A percentile compares a stretch with the other conserved stretches of the same genome.
phyloP scores from a whole-genome alignment of 768 basidiomycete species.

The Naganishia kalamii region DNA sequence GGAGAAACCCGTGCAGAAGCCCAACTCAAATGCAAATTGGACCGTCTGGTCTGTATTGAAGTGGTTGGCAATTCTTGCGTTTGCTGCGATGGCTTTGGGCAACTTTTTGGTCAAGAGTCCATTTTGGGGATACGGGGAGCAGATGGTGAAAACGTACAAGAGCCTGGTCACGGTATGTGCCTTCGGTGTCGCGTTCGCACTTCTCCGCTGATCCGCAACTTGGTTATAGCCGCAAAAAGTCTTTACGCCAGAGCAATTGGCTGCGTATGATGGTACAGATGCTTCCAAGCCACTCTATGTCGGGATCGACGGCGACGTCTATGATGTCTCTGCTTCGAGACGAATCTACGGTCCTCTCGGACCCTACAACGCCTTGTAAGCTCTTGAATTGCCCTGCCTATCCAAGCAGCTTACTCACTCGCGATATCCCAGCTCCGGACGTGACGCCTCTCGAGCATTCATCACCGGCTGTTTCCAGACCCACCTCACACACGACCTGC shows the following conservation, averaged over 20 bases:
- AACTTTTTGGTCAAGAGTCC: slow-evolving; percentile 83
- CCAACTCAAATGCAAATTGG: slow-evolving; percentile 50
- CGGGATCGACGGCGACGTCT: slow-evolving; percentile 87
- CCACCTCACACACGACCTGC: slow-evolving; percentile 83
- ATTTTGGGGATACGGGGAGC: slow-evolving; percentile 71
- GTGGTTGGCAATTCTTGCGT: slow-evolving; percentile 55
- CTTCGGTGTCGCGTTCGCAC: not conserved
- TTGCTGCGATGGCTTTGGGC: slow-evolving; percentile 48
- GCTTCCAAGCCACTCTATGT: slow-evolving; percentile 68
- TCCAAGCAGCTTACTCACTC: not conserved
- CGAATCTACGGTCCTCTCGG: slow-evolving; percentile 83
- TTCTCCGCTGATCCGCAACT: not conserved
- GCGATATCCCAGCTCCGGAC: slow-evolving; percentile 54
- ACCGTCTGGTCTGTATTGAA: slow-evolving; percentile 54
- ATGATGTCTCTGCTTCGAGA: slow-evolving; percentile 73
- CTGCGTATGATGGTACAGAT: slow-evolving; percentile 65
- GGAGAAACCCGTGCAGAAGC: slow-evolving; percentile 62
- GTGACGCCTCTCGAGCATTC: slow-evolving; percentile 85
- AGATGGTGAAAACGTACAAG: slow-evolving; percentile 54
- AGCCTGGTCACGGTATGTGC: slow-evolving; percentile 7
- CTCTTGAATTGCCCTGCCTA: not conserved
- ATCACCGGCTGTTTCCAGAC: slow-evolving; percentile 87
- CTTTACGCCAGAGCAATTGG: slow-evolving; percentile 67
- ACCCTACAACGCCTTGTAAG: slow-evolving; percentile 47
- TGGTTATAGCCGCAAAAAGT: slow-evolving; percentile 6